Evolutionary conservation across 2,329 filamentous ascomycete species (phyloP), one percentile per base, ranked within the genome.

Genomic region (Cercospora janseana): DNA sequence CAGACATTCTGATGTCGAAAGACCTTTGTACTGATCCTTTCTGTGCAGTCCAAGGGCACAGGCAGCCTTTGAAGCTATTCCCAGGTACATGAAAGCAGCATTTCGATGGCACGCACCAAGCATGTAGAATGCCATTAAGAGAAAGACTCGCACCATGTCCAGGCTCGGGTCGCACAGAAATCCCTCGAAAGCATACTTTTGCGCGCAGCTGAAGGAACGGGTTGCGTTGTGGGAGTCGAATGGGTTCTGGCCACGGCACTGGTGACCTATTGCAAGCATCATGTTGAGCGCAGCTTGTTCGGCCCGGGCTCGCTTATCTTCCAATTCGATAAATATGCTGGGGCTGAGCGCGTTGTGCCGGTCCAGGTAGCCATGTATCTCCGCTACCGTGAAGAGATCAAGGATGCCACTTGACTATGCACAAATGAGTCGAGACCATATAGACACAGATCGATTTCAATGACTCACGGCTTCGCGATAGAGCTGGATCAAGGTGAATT

Each of bases 21-120:
- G 46, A 8, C 49, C 57, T 18, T 52, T 54, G 31, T 58, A 47
- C 21, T 55, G 57, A 21, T 57, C 57, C 32, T 54, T 54, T 46
- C 63, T 67, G 66, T 83, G 79, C 5, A 83, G 59, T 0, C 81
- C 81, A 0, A 84, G 59, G 0, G 79, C 78, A 3, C 77, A 75
- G 0, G 81, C 80, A 0, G 80, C 77, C 46, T 79, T 75, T 0
- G 77, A 72, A 1, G 81, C 80, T 6, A 83, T 75, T 0, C 80
- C 80, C 2, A 84, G 63, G 48, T 83, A 83, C 77, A 84, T 82
- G 46, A 81, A 84, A 0, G 80, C 80, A 0, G 80, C 73, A 49
- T 82, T 82, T 6, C 79, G 70, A 24, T 78, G 77, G 45, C 79
- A 82, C 3, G 77, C 77, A 0, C 77, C 79, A 3, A 81, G 70